These are phyloP conservation scores for Parascedosporium putredinis DNA, from an alignment of 2,329 filamentous ascomycete genomes.

Conservation along the genomic window DNA sequence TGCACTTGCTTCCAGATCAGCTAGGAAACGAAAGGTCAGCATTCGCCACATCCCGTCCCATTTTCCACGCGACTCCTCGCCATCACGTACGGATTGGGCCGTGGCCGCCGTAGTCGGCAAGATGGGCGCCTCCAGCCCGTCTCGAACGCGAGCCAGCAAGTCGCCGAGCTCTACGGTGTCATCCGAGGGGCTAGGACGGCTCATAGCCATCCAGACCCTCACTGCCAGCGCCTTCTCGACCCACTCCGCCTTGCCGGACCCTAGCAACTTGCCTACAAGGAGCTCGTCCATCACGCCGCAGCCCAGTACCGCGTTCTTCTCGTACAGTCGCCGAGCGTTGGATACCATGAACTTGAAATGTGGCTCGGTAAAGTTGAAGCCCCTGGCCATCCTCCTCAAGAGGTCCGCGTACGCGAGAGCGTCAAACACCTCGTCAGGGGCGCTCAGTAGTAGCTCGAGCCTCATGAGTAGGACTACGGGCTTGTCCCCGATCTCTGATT, in stretches of 20 bases:
- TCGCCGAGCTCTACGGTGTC: conserved; percentile 9
- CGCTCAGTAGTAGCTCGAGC: conserved; percentile 51
- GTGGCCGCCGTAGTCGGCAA: conserved; percentile 53
- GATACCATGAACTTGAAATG: conserved; percentile 58
- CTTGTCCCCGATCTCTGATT: conserved; percentile 52
- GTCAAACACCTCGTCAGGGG: conserved; percentile 36
- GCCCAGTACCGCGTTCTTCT: conserved; percentile 37
- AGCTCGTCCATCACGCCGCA: conserved; percentile 51
- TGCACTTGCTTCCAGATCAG: conserved; percentile 77
- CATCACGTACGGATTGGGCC: conserved; percentile 48
- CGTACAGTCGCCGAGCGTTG: conserved; percentile 55
- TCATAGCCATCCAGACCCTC: conserved; percentile 54
- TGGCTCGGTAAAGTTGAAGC: conserved; percentile 46
- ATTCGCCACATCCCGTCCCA: not conserved
- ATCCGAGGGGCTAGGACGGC: conserved; percentile 20
- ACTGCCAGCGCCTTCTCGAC: conserved; percentile 60
- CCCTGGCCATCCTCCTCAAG: conserved; percentile 51
- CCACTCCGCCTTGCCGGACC: conserved; percentile 42
- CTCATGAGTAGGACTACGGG: conserved; percentile 57
- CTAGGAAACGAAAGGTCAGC: conserved; percentile 31
- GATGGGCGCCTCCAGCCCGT: conserved; percentile 36
- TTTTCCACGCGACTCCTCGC: not conserved
- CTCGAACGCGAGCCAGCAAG: conserved; percentile 25
- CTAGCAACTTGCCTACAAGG: conserved; percentile 44
- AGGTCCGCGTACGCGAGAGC: conserved; percentile 37